Conservation (phyloP, 176 grass and related monocot species). For the Ampelocalamus luodianensis region DNA sequence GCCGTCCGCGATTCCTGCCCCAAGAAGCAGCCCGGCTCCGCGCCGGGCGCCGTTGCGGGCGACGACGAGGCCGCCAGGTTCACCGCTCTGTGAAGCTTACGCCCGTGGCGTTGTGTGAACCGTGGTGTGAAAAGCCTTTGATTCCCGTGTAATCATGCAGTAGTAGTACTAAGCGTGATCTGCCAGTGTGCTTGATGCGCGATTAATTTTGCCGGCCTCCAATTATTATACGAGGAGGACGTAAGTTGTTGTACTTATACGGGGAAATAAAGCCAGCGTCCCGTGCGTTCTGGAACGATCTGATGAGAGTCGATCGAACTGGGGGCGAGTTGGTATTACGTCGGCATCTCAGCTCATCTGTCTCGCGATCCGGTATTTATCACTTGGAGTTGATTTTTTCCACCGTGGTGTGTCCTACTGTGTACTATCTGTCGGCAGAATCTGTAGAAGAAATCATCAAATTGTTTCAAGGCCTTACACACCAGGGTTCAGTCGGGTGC, state of each 20-base stretch:
- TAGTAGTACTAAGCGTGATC: background rate
- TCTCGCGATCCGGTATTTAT: background rate
- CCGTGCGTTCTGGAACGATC: background rate
- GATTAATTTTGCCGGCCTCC: background rate
- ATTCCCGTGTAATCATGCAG: background rate
- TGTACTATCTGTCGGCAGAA: background rate
- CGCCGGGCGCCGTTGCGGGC: background rate
- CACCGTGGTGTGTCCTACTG: no score
- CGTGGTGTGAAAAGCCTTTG: background rate
- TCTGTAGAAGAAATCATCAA: background rate
- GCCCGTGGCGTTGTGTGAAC: background rate
- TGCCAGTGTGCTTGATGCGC: background rate
- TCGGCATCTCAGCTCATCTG: no score
- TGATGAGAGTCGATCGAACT: background rate
- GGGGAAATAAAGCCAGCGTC: conserved; percentile 4
- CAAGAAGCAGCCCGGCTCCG: background rate
- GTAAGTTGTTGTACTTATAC: no score
- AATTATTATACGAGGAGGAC: background rate
- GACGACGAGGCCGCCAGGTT: background rate
- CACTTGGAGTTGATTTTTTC: no score
- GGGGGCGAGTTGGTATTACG: background rate
- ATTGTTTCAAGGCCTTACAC: background rate
- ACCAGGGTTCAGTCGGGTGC: no score
- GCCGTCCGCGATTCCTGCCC: conserved; percentile 53
- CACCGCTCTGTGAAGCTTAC: background rate